Evolutionary conservation across 1,284 basidiomycete genomes (phyloP).

Genomic region (Schizophyllum commune): DNA sequence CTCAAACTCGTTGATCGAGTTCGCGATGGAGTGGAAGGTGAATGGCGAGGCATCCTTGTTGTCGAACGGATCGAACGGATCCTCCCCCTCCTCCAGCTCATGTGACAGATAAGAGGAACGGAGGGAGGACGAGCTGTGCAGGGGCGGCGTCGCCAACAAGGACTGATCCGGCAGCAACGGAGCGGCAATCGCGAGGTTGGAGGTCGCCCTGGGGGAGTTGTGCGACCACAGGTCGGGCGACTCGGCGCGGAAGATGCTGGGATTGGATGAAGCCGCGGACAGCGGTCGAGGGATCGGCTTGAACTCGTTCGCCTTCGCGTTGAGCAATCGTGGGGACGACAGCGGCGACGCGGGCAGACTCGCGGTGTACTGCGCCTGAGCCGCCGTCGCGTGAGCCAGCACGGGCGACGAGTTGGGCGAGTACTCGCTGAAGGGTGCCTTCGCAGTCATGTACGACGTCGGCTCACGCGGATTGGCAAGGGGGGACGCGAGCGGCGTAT

Average conservation of each 20-base stretch:
- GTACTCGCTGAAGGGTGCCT: slow-evolving; percentile 41
- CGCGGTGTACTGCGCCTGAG: slow-evolving; percentile 54
- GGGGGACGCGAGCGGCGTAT: slow-evolving; percentile 68
- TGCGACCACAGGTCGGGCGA: slow-evolving; percentile 79
- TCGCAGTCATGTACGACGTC: slow-evolving; percentile 51
- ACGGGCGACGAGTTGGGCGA: slow-evolving; percentile 65
- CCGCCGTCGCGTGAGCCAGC: slow-evolving; percentile 43
- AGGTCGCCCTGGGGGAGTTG: slow-evolving; percentile 62
- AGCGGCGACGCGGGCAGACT: slow-evolving; percentile 61
- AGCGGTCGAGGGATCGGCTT: slow-evolving; percentile 63
- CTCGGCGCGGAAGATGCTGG: slow-evolving; percentile 56
- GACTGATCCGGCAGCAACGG: slow-evolving; percentile 74
- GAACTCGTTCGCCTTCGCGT: slow-evolving; percentile 51
- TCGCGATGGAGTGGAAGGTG: slow-evolving; percentile 53
- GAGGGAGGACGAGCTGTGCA: slow-evolving; percentile 45
- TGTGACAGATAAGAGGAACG: slow-evolving; percentile 42
- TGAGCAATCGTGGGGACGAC: slow-evolving; percentile 49
- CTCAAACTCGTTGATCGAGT: slow-evolving; percentile 45
- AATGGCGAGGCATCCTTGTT: slow-evolving; percentile 34
- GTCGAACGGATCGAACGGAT: slow-evolving; percentile 70
- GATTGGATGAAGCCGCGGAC: slow-evolving; percentile 62
- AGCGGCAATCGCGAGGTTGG: slow-evolving; percentile 83
- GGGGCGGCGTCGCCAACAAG: slow-evolving; percentile 37
- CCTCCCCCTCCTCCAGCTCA: slow-evolving; percentile 55
- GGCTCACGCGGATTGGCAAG: slow-evolving; percentile 44